Evolutionary conservation across 768 basidiomycete genomes (phyloP).

Genomic region (Lactarius hengduanensis): DNA sequence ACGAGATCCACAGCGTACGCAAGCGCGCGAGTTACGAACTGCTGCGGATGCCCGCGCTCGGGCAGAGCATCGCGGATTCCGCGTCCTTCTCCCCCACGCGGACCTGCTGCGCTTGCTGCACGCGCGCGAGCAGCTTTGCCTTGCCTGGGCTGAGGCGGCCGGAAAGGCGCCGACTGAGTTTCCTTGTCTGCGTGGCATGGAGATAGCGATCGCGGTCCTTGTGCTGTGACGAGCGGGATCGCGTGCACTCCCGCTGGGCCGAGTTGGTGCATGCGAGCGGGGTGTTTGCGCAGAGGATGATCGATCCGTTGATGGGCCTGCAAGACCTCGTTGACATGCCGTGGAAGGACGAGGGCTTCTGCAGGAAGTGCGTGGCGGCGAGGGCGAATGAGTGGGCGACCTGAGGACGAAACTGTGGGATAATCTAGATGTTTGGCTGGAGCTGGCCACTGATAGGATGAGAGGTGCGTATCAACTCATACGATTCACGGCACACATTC

Average conservation of each 20-base stretch:
- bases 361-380: conserved; percentile 36
- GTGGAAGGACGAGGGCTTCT: conserved; percentile 37
- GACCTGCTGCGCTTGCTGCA: conserved; percentile 32
- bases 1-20: conserved; percentile 33
- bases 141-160: conserved; percentile 29
- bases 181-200: conserved; percentile 19
- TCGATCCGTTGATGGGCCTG: conserved; percentile 40
- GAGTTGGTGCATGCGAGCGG: conserved; percentile 28
- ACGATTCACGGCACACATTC: neutral
- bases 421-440: conserved; percentile 25
- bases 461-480: neutral
- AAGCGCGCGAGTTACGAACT: conserved; percentile 45
- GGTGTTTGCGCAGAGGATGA: conserved; percentile 35
- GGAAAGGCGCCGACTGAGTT: conserved; percentile 29
- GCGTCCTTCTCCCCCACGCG: conserved; percentile 14
- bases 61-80: conserved; percentile 27
- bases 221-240: conserved; percentile 24
- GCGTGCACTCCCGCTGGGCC: conserved; percentile 26
- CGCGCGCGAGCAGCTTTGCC: conserved; percentile 30
- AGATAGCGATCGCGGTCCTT: conserved; percentile 1
- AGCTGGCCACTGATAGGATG: conserved; percentile 1
- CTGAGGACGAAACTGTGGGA: conserved; percentile 25
- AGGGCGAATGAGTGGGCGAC: conserved; percentile 35
- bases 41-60: conserved; percentile 35
- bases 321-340: conserved; percentile 35